phyloP scores from a whole-genome alignment of 2,329 filamentous ascomycete genomes.

The Ophiostoma tasmaniense region DNA sequence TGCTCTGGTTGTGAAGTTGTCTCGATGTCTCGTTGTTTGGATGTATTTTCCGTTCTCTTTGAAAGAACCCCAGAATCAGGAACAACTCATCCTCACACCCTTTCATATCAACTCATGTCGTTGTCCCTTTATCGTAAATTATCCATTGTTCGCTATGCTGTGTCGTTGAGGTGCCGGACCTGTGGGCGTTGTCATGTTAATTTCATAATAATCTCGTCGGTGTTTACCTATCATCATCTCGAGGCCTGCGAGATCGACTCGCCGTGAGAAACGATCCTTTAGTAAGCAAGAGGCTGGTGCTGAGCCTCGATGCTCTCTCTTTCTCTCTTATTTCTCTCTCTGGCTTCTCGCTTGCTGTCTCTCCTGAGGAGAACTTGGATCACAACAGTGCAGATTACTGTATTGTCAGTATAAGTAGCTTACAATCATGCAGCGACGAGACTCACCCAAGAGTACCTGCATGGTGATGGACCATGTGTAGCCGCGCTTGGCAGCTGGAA shows the following conservation, averaged over 20 bases:
- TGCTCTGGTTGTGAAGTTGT: too few species aligned
- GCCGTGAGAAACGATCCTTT: background rate
- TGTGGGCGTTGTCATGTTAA: background rate
- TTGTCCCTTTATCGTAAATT: background rate
- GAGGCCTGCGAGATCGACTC: background rate
- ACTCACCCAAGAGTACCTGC: constrained; percentile 25
- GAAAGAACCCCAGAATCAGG: too few species aligned
- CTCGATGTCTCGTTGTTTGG: too few species aligned
- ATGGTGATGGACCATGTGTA: constrained; percentile 31
- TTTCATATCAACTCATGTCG: background rate
- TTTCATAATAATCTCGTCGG: background rate
- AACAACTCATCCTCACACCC: too few species aligned
- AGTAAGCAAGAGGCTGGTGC: background rate
- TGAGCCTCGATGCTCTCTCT: background rate
- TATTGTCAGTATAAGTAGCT: background rate
- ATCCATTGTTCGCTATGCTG: background rate
- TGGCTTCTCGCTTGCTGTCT: constrained; percentile 18
- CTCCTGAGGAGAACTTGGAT: constrained; percentile 28
- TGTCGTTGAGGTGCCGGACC: background rate
- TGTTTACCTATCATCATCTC: background rate
- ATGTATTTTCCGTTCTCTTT: too few species aligned
- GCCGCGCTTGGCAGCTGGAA: constrained; percentile 31
- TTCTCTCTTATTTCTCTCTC: background rate
- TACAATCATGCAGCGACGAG: background rate
- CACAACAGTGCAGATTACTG: constrained; percentile 23